Conservation (phyloP, 140 eudicot genomes). For the Ambrosia hybrid region DNA sequence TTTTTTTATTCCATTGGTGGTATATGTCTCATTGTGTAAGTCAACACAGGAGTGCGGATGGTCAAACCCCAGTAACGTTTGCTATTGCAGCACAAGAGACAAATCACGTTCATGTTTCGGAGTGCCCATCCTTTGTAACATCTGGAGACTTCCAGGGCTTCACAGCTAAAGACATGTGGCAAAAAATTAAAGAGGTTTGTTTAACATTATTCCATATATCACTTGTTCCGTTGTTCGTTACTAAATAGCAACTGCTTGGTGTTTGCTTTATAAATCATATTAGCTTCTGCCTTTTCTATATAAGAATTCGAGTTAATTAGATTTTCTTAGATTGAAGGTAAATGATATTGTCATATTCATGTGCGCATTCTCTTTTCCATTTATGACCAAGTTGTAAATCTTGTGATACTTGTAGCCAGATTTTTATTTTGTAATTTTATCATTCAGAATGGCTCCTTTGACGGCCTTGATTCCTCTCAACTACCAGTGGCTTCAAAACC, state of each 20-base stretch:
- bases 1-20: slow-evolving; percentile 6
- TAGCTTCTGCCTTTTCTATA: too few species aligned
- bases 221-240: background rate
- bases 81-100: slow-evolving; percentile 89
- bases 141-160: slow-evolving; percentile 77
- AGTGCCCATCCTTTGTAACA: slow-evolving; percentile 79
- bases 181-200: slow-evolving; percentile 77
- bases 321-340: too few species aligned
- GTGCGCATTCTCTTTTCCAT: background rate
- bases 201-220: slow-evolving; percentile 4
- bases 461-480: slow-evolving; percentile 59
- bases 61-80: slow-evolving; percentile 73
- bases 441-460: slow-evolving; percentile 86
- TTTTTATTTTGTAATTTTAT: slow-evolving; percentile 25
- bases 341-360: too few species aligned
- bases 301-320: too few species aligned
- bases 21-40: slow-evolving; percentile 14
- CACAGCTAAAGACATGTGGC: slow-evolving; percentile 92
- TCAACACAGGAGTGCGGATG: slow-evolving; percentile 68
- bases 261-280: too few species aligned
- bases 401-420: slow-evolving; percentile 12
- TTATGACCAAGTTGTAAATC: background rate
- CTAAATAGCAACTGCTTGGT: too few species aligned
- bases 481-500: slow-evolving; percentile 65
- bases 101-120: slow-evolving; percentile 66